Conservation (phyloP, 148 eudicot species). For the Camellia japonica region DNA sequence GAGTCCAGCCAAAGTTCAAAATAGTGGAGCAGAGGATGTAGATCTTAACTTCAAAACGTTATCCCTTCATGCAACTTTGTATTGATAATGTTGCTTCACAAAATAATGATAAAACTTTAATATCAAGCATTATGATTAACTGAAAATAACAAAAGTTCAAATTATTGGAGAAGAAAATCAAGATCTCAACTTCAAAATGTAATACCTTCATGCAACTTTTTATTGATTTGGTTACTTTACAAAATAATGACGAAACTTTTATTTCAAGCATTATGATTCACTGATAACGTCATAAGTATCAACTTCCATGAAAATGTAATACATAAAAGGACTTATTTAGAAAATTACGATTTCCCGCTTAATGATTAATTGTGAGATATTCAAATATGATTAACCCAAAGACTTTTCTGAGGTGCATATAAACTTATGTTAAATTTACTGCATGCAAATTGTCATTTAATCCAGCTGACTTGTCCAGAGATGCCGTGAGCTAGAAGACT, state of each 20-base stretch:
- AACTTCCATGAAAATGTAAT: not conserved
- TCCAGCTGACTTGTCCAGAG: not conserved
- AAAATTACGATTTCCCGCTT: not conserved
- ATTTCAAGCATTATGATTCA: not conserved
- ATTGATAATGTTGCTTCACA: not conserved
- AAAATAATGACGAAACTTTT: not conserved
- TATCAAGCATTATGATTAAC: not conserved
- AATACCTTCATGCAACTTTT: not conserved
- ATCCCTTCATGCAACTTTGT: not conserved
- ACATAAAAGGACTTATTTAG: not conserved
- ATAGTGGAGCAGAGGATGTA: too few species aligned
- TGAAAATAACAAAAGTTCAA: not conserved
- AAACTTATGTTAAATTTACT: too few species aligned
- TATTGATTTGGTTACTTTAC: not conserved
- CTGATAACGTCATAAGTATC: not conserved
- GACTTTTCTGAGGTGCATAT: too few species aligned
- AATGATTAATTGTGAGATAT: not conserved
- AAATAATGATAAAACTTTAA: not conserved
- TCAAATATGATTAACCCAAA: not conserved
- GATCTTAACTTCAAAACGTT: not conserved
- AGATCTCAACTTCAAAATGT: not conserved
- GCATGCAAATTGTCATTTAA: too few species aligned
- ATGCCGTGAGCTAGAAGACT: not conserved
- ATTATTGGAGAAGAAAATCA: too few species aligned
- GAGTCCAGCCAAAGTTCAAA: not conserved